Percentiles rank a stretch among this genome's conserved stretches.
phyloP scores from a whole-genome alignment of 192 early-diverging fungal species.

The Umbelopsis sp. region DNA sequence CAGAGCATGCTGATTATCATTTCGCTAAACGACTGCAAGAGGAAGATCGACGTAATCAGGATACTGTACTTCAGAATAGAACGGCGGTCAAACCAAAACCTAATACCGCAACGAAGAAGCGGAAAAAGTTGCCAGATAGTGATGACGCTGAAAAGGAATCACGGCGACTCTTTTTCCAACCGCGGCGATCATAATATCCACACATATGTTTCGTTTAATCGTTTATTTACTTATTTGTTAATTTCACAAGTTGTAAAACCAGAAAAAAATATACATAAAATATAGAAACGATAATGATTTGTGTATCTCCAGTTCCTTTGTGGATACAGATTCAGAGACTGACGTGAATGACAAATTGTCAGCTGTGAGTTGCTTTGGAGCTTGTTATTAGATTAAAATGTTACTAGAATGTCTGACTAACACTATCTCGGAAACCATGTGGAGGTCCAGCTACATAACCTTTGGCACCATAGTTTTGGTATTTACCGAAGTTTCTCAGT shows the following conservation, averaged over 20 bases:
- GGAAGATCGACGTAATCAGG: conserved; percentile 9
- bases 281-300: too few relatives aligned
- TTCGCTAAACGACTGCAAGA: conserved; percentile 50
- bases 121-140: not conserved
- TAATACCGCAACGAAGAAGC: not conserved
- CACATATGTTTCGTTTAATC: not conserved
- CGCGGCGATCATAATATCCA: conserved; percentile 3
- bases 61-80: not conserved
- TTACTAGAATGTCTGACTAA: too few relatives aligned
- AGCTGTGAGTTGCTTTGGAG: too few relatives aligned
- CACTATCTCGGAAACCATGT: not conserved
- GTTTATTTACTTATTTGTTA: not conserved
- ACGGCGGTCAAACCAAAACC: not conserved
- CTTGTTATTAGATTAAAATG: too few relatives aligned
- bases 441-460: not conserved
- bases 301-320: too few relatives aligned
- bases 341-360: too few relatives aligned
- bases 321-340: too few relatives aligned
- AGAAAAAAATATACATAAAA: too few relatives aligned
- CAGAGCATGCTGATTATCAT: conserved; percentile 59
- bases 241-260: too few relatives aligned
- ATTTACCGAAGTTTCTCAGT: not conserved
- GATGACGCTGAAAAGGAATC: not conserved
- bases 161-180: conserved; percentile 19
- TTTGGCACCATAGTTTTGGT: not conserved